Conservation (phyloP, 768 basidiomycete genomes). For the Tubosaeta sp. region DNA sequence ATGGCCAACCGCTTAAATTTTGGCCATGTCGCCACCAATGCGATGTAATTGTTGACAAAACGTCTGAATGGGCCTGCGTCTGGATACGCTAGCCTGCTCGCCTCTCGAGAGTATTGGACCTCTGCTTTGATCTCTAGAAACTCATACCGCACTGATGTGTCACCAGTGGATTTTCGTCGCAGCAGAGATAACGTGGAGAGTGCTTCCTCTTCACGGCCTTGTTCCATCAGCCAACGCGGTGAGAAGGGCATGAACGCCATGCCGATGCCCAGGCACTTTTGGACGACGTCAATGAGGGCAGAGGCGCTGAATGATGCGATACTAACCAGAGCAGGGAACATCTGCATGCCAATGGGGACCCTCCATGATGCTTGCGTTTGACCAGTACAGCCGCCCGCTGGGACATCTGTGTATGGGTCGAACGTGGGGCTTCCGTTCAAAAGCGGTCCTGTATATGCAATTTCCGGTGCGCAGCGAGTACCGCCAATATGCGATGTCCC, state of each 20-base stretch:
- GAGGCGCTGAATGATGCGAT: conserved; percentile 7
- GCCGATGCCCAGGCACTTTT: conserved; percentile 28
- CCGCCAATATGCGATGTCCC: conserved; percentile 34
- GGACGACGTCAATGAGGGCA: neutral
- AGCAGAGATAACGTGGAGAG: conserved; percentile 31
- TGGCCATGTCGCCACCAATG: conserved; percentile 26
- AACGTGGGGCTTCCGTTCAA: conserved; percentile 31
- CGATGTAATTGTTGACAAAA: conserved; percentile 22
- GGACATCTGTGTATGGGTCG: conserved; percentile 26
- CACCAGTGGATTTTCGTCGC: conserved; percentile 30
- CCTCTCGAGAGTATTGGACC: conserved; percentile 25
- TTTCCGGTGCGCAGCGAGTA: conserved; percentile 25
- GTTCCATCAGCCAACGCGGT: conserved; percentile 40
- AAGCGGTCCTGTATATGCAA: conserved; percentile 29
- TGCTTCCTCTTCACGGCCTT: conserved; percentile 36
- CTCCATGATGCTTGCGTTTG: conserved; percentile 33
- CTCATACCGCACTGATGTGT: conserved; percentile 34
- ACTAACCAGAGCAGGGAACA: conserved; percentile 35
- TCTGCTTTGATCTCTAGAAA: conserved; percentile 39
- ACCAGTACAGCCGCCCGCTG: conserved; percentile 29
- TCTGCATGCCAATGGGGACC: conserved; percentile 35
- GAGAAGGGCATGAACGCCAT: conserved; percentile 38
- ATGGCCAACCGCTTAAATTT: conserved; percentile 30
- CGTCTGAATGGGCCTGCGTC: conserved; percentile 17
- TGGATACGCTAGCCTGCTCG: conserved; percentile 15